Conservation (phyloP, 2,329 filamentous ascomycete genomes). For the Monosporascus sp. region DNA sequence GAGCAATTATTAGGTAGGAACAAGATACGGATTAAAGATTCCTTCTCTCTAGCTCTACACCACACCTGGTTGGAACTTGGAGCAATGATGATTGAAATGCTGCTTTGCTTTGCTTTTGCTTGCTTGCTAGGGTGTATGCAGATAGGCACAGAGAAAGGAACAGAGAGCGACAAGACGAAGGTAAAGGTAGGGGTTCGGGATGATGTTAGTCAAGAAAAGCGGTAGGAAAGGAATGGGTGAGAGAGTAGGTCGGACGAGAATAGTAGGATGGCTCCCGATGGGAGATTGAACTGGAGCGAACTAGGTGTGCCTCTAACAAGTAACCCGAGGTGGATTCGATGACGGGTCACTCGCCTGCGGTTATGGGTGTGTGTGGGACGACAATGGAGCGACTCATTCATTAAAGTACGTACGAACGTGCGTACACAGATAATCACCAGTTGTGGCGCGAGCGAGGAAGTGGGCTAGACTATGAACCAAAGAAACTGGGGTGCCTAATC, state of each 20-base stretch:
- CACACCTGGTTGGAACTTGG: conserved; percentile 11
- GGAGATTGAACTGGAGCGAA: conserved; percentile 5
- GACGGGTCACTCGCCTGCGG: background rate
- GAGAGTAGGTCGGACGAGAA: conserved; percentile 18
- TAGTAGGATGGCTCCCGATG: conserved; percentile 12
- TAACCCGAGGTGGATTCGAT: background rate
- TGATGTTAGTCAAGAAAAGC: conserved; percentile 18
- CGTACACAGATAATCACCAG: no score
- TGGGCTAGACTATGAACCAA: no score
- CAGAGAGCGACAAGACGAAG: conserved; percentile 29
- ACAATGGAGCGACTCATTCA: conserved; percentile 25
- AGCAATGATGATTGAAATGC: conserved; percentile 20
- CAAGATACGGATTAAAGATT: conserved; percentile 16
- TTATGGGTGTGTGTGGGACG: conserved; percentile 21
- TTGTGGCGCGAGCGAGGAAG: no score
- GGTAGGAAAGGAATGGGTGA: conserved; percentile 21
- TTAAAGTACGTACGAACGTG: no score
- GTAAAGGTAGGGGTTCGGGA: conserved; percentile 21
- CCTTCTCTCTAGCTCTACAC: conserved; percentile 16
- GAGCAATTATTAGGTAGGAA: conserved; percentile 20
- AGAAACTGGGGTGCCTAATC: no score
- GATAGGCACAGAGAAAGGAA: conserved; percentile 21
- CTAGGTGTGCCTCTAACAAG: conserved; percentile 3
- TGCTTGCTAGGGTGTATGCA: background rate
- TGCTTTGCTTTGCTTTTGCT: conserved; percentile 10